These are phyloP conservation scores for Colletotrichum sp. DNA, from an alignment of 2,329 filamentous ascomycete species.

Conservation along the genomic window DNA sequence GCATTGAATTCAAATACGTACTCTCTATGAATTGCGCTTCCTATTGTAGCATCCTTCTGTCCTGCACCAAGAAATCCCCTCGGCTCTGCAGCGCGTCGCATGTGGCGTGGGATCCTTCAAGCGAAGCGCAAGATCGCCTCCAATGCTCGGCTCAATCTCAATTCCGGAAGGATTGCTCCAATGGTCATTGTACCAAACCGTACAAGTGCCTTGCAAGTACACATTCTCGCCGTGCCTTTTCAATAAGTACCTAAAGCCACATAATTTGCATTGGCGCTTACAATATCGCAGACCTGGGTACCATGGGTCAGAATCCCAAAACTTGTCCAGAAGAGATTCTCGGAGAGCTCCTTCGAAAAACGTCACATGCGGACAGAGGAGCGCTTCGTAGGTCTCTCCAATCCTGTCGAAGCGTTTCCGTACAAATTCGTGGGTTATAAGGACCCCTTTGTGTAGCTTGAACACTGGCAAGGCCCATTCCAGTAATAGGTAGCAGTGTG, in stretches of 20 bases:
- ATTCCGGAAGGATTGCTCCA: too few relatives aligned
- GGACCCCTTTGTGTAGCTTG: neutral
- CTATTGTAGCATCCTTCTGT: neutral
- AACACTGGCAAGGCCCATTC: neutral
- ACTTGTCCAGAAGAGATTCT: neutral
- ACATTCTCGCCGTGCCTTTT: neutral
- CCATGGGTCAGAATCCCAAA: neutral
- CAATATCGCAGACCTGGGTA: neutral
- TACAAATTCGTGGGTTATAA: neutral
- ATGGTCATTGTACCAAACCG: neutral
- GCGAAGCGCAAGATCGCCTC: too few relatives aligned
- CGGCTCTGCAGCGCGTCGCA: neutral
- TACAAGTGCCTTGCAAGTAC: neutral
- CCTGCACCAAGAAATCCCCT: neutral
- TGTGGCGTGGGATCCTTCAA: neutral
- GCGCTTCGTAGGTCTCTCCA: neutral
- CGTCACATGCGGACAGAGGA: neutral
- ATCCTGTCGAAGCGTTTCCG: neutral
- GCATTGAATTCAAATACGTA: too few relatives aligned
- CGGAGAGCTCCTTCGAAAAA: neutral
- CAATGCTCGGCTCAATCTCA: too few relatives aligned
- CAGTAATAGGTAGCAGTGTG: neutral
- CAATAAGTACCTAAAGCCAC: neutral
- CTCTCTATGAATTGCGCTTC: too few relatives aligned
- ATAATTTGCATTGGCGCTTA: neutral